Conservation (phyloP, 768 basidiomycete genomes). For the Calocybe gangraenosa region DNA sequence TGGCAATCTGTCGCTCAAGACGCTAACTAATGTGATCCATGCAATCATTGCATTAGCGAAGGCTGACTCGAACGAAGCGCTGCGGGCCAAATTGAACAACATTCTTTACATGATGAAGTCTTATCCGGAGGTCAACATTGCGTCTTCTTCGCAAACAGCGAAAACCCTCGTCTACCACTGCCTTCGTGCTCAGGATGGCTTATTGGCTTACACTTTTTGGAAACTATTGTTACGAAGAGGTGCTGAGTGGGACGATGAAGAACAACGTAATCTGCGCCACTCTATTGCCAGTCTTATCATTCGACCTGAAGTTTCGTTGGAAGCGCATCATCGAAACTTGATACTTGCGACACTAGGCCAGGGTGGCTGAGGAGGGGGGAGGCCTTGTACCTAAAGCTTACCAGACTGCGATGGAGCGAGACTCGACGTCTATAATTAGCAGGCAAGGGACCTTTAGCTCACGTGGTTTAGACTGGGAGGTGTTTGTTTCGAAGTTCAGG, state of each 20-base stretch:
- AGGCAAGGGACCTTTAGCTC: slow-evolving; percentile 15
- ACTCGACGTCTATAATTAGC: slow-evolving; percentile 4
- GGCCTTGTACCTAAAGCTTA: neutral
- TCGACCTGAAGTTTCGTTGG: slow-evolving; percentile 15
- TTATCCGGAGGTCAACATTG: slow-evolving; percentile 28
- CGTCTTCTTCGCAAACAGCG: slow-evolving; percentile 44
- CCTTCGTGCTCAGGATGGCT: slow-evolving; percentile 43
- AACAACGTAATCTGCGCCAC: slow-evolving; percentile 39
- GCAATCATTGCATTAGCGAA: slow-evolving; percentile 27
- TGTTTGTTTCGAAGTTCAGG: slow-evolving; percentile 20
- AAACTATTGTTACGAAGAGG: slow-evolving; percentile 36
- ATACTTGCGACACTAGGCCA: slow-evolving; percentile 30
- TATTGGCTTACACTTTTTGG: slow-evolving; percentile 63
- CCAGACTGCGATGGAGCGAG: too few species aligned
- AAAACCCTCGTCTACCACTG: slow-evolving; percentile 47
- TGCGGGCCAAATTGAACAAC: slow-evolving; percentile 31
- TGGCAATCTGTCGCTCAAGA: slow-evolving; percentile 39
- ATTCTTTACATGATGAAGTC: slow-evolving; percentile 40
- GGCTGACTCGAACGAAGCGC: slow-evolving; percentile 19
- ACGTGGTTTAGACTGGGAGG: slow-evolving; percentile 21
- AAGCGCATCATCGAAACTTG: slow-evolving; percentile 12
- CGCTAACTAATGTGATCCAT: slow-evolving; percentile 44
- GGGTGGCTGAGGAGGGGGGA: slow-evolving; percentile 2
- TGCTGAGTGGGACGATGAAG: slow-evolving; percentile 43
- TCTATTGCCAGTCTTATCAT: slow-evolving; percentile 33